These are phyloP conservation scores for Carex kokanica DNA, from an alignment of 176 grass and related monocot species.

Conservation along the genomic window DNA sequence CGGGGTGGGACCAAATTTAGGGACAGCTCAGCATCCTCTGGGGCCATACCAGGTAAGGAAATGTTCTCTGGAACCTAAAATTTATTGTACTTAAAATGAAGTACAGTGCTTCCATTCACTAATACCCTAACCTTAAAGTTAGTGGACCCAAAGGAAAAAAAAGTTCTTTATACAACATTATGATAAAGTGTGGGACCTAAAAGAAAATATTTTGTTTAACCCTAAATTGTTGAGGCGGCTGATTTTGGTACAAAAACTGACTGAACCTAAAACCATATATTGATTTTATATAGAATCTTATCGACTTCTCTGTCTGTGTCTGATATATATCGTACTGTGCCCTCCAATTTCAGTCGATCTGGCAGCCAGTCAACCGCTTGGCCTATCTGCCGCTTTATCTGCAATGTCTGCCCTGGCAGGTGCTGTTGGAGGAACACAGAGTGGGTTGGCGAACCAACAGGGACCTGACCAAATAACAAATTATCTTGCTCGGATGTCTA, in stretches of 20 bases:
- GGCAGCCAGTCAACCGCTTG: conserved; percentile 63
- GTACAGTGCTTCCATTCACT: background rate
- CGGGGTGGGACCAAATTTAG: conserved; percentile 67
- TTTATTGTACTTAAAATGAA: conserved; percentile 8
- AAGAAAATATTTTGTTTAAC: background rate
- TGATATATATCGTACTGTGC: conserved; percentile 8
- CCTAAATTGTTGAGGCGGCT: background rate
- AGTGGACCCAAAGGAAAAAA: background rate
- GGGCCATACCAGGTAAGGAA: background rate
- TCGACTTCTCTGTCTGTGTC: background rate
- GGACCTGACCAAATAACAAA: conserved; percentile 91
- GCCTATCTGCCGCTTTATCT: conserved; percentile 63
- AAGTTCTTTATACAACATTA: background rate
- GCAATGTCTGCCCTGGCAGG: conserved; percentile 70
- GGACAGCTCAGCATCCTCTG: conserved; percentile 34
- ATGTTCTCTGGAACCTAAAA: conserved; percentile 1
- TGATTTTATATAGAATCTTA: conserved; percentile 2
- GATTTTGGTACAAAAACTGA: background rate
- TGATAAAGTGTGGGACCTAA: background rate
- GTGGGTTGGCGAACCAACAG: conserved; percentile 50
- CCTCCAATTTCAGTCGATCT: conserved; percentile 41
- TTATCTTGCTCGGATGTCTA: conserved; percentile 84
- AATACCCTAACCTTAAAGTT: background rate
- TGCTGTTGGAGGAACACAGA: conserved; percentile 71
- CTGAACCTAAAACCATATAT: background rate